A percentile compares a stretch with the other conserved stretches of the same genome.
These are phyloP conservation scores for Alternaria sp. DNA, from an alignment of 2,329 filamentous ascomycete species.

Conservation along the genomic window DNA sequence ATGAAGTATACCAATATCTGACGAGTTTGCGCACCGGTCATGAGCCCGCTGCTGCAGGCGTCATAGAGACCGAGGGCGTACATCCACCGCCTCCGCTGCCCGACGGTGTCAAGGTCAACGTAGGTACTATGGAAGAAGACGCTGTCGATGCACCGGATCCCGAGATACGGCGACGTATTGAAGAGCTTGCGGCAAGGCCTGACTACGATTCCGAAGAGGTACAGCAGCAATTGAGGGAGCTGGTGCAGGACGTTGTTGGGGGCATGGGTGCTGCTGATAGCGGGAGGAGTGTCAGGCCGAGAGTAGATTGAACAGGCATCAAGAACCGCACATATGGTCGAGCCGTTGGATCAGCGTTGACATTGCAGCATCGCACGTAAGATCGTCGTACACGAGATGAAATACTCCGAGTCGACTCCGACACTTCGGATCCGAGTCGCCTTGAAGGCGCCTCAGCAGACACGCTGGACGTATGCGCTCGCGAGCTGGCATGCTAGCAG, in stretches of 20 bases:
- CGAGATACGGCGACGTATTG: constrained; percentile 84
- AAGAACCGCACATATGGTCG: background rate
- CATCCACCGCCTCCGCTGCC: constrained; percentile 70
- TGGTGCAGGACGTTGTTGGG: constrained; percentile 81
- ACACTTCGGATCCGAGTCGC: background rate
- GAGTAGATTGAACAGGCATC: constrained; percentile 43
- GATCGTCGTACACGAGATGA: background rate
- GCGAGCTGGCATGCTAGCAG: background rate
- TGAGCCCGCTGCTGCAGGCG: constrained; percentile 33
- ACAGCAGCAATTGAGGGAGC: constrained; percentile 77
- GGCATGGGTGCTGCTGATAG: constrained; percentile 70
- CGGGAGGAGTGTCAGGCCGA: constrained; percentile 57
- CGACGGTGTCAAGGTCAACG: constrained; percentile 76
- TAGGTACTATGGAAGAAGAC: constrained; percentile 73
- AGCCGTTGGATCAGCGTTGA: too few species aligned
- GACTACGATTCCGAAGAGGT: constrained; percentile 85
- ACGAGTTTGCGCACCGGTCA: constrained; percentile 37
- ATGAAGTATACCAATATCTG: constrained; percentile 78
- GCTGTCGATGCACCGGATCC: constrained; percentile 72
- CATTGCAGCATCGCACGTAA: background rate
- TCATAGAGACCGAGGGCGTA: constrained; percentile 32
- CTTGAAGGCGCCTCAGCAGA: background rate
- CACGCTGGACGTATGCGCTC: background rate
- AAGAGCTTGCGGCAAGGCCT: constrained; percentile 82
- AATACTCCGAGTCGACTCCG: background rate